Evolutionary conservation across 2,329 filamentous ascomycete genomes (phyloP), one percentile per base, ranked within the genome.

Genomic region (Scedosporium apiospermum): DNA sequence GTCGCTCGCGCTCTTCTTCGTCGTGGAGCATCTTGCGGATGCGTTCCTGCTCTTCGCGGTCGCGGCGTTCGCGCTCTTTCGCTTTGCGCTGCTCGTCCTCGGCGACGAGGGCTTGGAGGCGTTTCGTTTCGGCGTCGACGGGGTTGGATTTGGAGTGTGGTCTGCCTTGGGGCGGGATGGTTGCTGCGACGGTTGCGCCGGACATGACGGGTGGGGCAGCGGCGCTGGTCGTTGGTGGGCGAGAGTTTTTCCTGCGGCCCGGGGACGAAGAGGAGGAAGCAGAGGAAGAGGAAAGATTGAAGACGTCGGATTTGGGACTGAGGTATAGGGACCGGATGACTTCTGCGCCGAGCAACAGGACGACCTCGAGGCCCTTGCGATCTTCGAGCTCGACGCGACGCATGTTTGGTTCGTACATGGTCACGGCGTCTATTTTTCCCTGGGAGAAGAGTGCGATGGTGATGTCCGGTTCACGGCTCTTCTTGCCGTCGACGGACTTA

Each of bases 391-490:
- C 93, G 10, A 98, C 88, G 6, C 95, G 83, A 65, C 89, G 88
- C 70, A 98, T 80, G 71, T 98, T 98, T 4, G 93, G 90, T 74
- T 99, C 90, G 77, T 98, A 97, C 51, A 99, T 82, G 1, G 93
- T 96, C 64, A 98, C 75, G 34, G 74, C 71, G 42, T 76, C 78
- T 58, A 78, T 76, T 67, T 85, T 88, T 27, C 88, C 80, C 18
- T 83, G 82, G 67, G 88, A 87, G 79, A 93, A 96, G 68, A 98
- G 83, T 2, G 91, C 92, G n/a, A 98, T 82, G 0, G 92, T 93
- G 68, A 98, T 98, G 74, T 98, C 95, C 0, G 95, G 93, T 72
- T 99, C 95, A 72, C 90, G 93, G 77, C 82, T 89, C 78, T 90
- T 90, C 75, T 88, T 90, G n/a, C 85, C 85, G 34, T 84, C 84